These are phyloP conservation scores for Paecilomyces formosus DNA, from an alignment of 2,329 filamentous ascomycete species.

Conservation along the genomic window DNA sequence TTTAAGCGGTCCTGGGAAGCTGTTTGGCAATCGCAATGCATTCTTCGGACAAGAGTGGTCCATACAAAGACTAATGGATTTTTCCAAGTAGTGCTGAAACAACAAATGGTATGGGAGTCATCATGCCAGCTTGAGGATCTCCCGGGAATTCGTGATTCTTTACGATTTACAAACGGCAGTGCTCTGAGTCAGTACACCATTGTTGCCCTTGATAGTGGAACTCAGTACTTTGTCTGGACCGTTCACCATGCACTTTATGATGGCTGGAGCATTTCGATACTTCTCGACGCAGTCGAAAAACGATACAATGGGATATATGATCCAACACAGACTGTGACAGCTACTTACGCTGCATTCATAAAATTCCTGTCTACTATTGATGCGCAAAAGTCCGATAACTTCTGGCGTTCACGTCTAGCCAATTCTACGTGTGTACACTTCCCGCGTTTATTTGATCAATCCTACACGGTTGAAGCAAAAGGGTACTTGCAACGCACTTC, in stretches of 20 bases:
- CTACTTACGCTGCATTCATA: conserved; percentile 6
- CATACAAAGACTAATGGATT: conserved; percentile 15
- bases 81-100: conserved; percentile 21
- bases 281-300: conserved; percentile 9
- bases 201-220: not conserved
- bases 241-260: conserved; percentile 40
- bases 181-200: conserved; percentile 7
- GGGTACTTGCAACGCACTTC: conserved; percentile 4
- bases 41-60: conserved; percentile 35
- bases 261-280: conserved; percentile 20
- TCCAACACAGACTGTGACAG: not conserved
- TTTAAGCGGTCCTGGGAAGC: conserved; percentile 34
- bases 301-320: conserved; percentile 4
- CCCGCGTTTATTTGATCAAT: conserved; percentile 6
- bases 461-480: conserved; percentile 5
- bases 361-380: conserved; percentile 7
- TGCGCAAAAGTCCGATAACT: conserved; percentile 13
- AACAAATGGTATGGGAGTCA: conserved; percentile 13
- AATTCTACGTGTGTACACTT: conserved; percentile 5
- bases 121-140: conserved; percentile 5
- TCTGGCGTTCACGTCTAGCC: conserved; percentile 11
- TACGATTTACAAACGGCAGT: conserved; percentile 6
- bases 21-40: conserved; percentile 23
- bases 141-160: conserved; percentile 2
- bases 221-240: conserved; percentile 28